phyloP scores from a whole-genome alignment of 208 protist species.

The Leptomonas pyrrhocoris region DNA sequence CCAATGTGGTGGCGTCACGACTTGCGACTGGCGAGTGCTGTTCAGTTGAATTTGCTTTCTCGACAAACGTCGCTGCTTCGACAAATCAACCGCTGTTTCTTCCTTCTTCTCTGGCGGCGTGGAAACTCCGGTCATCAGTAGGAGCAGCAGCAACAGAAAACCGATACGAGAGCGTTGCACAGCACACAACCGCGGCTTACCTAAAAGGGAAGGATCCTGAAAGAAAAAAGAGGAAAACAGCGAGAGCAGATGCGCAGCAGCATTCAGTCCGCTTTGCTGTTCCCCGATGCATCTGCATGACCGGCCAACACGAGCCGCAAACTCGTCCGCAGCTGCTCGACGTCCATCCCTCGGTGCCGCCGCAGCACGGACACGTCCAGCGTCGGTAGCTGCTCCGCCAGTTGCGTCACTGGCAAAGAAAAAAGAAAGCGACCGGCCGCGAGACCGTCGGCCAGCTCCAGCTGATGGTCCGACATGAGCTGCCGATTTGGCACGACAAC shows the following conservation, averaged over 20 bases:
- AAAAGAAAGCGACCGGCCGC: conserved; percentile 58
- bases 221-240: no score
- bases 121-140: no score
- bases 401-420: conserved; percentile 51
- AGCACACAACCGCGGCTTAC: neutral
- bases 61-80: no score
- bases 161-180: no score
- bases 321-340: conserved; percentile 33
- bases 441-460: conserved; percentile 77
- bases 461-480: conserved; percentile 92
- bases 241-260: no score
- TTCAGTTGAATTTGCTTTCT: no score
- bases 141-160: no score
- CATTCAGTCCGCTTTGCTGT: conserved; percentile 8
- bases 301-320: conserved; percentile 34
- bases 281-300: neutral
- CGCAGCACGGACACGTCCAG: conserved; percentile 48
- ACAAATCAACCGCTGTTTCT: no score
- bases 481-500: conserved; percentile 87
- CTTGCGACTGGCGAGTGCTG: no score
- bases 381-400: conserved; percentile 38
- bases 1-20: no score
- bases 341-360: conserved; percentile 56
- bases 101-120: no score
- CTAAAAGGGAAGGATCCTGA: neutral